Percentiles rank a stretch among this genome's conserved stretches.
Evolutionary conservation across 768 basidiomycete species (phyloP).

Genomic region (Macrolepiota dolichaula): DNA sequence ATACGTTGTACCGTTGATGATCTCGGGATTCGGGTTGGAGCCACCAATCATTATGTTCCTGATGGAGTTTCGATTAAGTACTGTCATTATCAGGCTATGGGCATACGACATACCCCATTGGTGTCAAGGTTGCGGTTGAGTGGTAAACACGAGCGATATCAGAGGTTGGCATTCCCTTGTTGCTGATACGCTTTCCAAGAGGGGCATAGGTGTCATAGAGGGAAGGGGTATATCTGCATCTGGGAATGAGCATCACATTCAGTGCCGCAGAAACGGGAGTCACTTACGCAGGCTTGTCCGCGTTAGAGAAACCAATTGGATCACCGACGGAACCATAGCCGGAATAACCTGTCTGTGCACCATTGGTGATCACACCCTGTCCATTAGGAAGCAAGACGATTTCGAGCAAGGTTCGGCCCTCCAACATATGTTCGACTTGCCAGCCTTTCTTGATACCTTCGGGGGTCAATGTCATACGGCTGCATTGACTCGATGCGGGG

Average conservation of each 20-base stretch:
- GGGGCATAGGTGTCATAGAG: constrained; percentile 44
- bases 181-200: constrained; percentile 44
- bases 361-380: constrained; percentile 39
- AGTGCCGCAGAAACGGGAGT: background rate
- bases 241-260: background rate
- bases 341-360: constrained; percentile 39
- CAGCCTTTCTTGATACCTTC: constrained; percentile 41
- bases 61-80: background rate
- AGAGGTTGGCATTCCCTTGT: constrained; percentile 38
- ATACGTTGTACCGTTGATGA: constrained; percentile 24
- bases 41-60: constrained; percentile 34
- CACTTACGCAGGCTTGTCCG: constrained; percentile 28
- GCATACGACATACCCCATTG: constrained; percentile 40
- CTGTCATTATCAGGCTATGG: background rate
- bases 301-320: constrained; percentile 25
- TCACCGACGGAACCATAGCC: constrained; percentile 31
- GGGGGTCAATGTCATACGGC: constrained; percentile 35
- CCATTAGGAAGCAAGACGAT: constrained; percentile 41
- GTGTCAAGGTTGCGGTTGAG: constrained; percentile 53
- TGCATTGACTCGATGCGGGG: constrained; percentile 41
- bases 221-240: constrained; percentile 32
- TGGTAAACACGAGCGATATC: constrained; percentile 59
- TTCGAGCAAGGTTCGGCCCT: constrained; percentile 35
- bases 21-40: constrained; percentile 40
- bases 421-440: constrained; percentile 42